A percentile compares a stretch with the other conserved stretches of the same genome.
These are phyloP conservation scores for Multifurca ochricompacta DNA, from an alignment of 768 basidiomycete species.

Conservation along the genomic window DNA sequence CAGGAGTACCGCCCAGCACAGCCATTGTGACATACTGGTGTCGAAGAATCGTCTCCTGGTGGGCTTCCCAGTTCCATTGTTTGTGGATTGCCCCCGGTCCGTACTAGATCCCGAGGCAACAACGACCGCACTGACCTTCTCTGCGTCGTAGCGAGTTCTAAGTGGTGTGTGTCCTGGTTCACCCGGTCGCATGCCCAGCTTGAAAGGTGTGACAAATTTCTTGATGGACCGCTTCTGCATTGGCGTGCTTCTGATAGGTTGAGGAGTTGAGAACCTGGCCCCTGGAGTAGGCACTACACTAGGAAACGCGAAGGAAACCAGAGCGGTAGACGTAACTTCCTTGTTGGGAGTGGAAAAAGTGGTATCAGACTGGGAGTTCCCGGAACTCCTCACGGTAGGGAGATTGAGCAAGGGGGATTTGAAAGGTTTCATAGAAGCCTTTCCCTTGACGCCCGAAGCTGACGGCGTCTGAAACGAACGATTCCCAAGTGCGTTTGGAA, in stretches of 20 bases:
- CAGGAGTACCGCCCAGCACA: neutral
- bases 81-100: neutral
- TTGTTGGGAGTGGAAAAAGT: slow-evolving; percentile 7
- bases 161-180: slow-evolving; percentile 31
- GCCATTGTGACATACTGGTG: slow-evolving; percentile 1
- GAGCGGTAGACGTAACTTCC: neutral
- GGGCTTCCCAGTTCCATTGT: neutral
- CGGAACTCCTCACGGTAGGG: neutral
- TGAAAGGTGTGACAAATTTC: slow-evolving; percentile 53
- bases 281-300: neutral
- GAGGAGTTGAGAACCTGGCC: slow-evolving; percentile 9
- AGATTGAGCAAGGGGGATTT: slow-evolving; percentile 15
- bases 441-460: neutral
- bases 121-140: neutral
- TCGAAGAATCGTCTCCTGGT: slow-evolving; percentile 12
- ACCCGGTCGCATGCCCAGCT: slow-evolving; percentile 41
- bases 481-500: neutral
- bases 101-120: neutral
- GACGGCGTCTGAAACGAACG: slow-evolving; percentile 5
- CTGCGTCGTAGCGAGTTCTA: neutral
- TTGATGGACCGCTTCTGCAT: slow-evolving; percentile 21
- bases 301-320: neutral
- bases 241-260: neutral
- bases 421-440: slow-evolving; percentile 3
- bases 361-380: neutral